Percentiles rank a stretch among this genome's conserved stretches.
Conservation (phyloP, 768 basidiomycete species). For the Xanthoconium stramineum region DNA sequence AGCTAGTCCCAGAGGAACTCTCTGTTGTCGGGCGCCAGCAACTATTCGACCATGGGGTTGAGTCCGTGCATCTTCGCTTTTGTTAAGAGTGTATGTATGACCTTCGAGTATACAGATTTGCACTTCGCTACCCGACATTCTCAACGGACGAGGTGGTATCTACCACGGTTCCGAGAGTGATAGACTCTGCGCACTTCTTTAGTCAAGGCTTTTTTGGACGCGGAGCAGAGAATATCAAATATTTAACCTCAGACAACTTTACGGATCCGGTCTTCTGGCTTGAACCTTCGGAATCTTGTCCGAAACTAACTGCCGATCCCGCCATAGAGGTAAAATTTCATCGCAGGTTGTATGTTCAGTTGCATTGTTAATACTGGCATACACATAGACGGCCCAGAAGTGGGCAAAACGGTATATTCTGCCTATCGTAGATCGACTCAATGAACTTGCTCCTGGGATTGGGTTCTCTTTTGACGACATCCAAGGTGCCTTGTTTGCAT, state of each 20-base stretch:
- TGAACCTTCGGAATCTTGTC: conserved; percentile 37
- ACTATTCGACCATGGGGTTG: conserved; percentile 40
- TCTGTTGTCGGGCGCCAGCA: conserved; percentile 35
- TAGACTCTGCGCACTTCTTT: conserved; percentile 43
- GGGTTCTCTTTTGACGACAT: conserved; percentile 29
- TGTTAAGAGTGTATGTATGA: background rate
- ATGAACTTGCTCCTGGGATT: conserved; percentile 33
- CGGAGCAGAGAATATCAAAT: conserved; percentile 19
- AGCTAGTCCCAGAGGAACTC: conserved; percentile 34
- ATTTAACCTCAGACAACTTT: conserved; percentile 33
- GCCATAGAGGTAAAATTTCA: background rate
- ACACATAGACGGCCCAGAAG: conserved; percentile 7
- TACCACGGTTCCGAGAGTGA: conserved; percentile 22
- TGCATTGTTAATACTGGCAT: background rate
- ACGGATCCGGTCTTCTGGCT: conserved; percentile 38
- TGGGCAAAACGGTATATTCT: conserved; percentile 39
- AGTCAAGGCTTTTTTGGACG: conserved; percentile 38
- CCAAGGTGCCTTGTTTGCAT: conserved; percentile 41
- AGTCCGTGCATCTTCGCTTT: conserved; percentile 21
- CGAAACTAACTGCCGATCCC: background rate
- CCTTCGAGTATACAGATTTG: conserved; percentile 10
- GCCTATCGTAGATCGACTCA: conserved; percentile 35
- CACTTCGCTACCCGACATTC: conserved; percentile 19
- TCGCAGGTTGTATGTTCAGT: background rate
- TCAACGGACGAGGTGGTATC: conserved; percentile 13